Evolutionary conservation across 768 basidiomycete species (phyloP).

Genomic region (Suillus bovinus): DNA sequence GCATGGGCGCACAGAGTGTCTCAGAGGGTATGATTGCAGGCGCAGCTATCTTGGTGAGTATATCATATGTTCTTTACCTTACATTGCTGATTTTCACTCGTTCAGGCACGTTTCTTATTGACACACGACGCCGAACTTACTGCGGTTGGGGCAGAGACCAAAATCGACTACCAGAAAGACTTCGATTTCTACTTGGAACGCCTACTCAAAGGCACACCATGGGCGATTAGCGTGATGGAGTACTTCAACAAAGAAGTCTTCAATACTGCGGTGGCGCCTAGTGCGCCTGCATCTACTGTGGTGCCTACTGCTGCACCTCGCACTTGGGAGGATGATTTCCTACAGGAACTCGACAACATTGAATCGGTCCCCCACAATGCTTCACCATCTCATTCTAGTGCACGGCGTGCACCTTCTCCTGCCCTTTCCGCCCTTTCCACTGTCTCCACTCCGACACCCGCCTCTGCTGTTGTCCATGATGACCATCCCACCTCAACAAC

Average conservation of each 20-base stretch:
- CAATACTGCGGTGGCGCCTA: neutral
- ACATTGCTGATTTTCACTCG: neutral
- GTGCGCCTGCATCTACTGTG: neutral
- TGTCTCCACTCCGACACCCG: neutral
- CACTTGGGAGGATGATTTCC: slow-evolving; percentile 9
- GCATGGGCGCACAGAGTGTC: neutral
- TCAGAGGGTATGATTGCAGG: slow-evolving; percentile 1
- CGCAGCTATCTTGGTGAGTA: slow-evolving; percentile 1
- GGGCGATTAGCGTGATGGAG: slow-evolving; percentile 1
- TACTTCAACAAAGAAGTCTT: no score
- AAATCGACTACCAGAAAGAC: slow-evolving; percentile 3
- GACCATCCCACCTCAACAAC: neutral
- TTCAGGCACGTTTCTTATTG: slow-evolving; percentile 6
- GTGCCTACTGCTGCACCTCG: neutral
- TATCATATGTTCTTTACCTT: neutral
- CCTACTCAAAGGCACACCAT: neutral
- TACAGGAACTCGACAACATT: neutral
- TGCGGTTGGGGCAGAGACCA: neutral
- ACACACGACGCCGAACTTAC: neutral
- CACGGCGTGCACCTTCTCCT: neutral
- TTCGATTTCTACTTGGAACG: slow-evolving; percentile 1
- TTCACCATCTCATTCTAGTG: neutral
- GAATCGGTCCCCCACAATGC: neutral
- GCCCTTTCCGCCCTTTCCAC: neutral
- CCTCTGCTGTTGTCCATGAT: neutral